Percentiles rank a stretch among this genome's conserved stretches.
These are phyloP conservation scores for Rubia yunnanensis DNA, from an alignment of 257 asterid genomes.

Conservation along the genomic window DNA sequence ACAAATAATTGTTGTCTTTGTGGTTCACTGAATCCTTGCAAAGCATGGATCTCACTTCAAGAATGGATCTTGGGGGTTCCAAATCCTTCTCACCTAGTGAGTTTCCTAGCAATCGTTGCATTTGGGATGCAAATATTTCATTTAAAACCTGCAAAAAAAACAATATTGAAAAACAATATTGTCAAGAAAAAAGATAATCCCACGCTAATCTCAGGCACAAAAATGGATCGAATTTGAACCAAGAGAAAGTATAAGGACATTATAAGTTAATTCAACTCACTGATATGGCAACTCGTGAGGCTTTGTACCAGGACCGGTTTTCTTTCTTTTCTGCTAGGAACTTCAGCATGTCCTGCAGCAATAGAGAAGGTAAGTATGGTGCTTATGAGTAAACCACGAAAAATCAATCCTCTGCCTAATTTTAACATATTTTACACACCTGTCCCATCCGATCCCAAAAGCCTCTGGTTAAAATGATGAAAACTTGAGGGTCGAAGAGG, in stretches of 20 bases:
- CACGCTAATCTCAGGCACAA: not conserved
- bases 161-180: not conserved
- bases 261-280: slow-evolving; percentile 34
- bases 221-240: not conserved
- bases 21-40: slow-evolving; percentile 60
- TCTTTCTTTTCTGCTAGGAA: slow-evolving; percentile 68
- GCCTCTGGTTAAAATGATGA: slow-evolving; percentile 62
- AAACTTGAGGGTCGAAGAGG: slow-evolving; percentile 63
- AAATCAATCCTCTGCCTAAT: not conserved
- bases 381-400: not conserved
- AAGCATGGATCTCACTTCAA: slow-evolving; percentile 84
- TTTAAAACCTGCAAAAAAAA: slow-evolving; percentile 47
- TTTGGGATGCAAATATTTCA: slow-evolving; percentile 76
- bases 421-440: slow-evolving; percentile 33
- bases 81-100: slow-evolving; percentile 64
- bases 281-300: slow-evolving; percentile 71
- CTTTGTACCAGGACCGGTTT: slow-evolving; percentile 71
- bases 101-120: slow-evolving; percentile 77
- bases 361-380: not conserved
- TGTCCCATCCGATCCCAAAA: slow-evolving; percentile 98
- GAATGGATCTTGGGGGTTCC: slow-evolving; percentile 64
- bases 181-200: not conserved
- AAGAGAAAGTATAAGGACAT: not conserved
- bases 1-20: slow-evolving; percentile 57
- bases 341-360: slow-evolving; percentile 62